A percentile compares a stretch with the other conserved stretches of the same genome.
These are phyloP conservation scores for Leccinellum rugosiceps DNA, from an alignment of 768 basidiomycete species.

Conservation along the genomic window DNA sequence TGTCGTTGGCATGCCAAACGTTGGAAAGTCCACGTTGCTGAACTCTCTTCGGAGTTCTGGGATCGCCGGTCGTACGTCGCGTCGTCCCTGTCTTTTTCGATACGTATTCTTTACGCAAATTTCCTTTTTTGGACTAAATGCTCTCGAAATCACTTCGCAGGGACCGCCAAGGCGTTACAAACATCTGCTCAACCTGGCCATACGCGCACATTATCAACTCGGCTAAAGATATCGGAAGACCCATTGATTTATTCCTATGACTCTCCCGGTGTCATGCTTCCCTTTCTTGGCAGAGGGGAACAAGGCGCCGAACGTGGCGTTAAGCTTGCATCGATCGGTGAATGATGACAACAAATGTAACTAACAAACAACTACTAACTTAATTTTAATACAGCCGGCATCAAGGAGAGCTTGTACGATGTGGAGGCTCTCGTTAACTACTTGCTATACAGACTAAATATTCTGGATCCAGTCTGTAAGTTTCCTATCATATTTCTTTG, in stretches of 20 bases:
- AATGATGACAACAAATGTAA: conserved; percentile 30
- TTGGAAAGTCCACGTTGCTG: conserved; percentile 92
- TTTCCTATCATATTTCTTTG: conserved; percentile 10
- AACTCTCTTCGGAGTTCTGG: conserved; percentile 88
- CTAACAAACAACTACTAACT: neutral
- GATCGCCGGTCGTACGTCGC: conserved; percentile 74
- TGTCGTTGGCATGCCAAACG: conserved; percentile 98
- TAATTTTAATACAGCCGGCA: conserved; percentile 60
- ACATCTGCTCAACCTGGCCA: conserved; percentile 89
- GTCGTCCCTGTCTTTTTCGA: conserved; percentile 2
- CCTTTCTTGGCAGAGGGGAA: conserved; percentile 84
- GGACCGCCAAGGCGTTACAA: conserved; percentile 82
- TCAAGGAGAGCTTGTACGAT: conserved; percentile 91
- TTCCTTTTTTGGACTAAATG: conserved; percentile 4
- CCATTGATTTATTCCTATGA: conserved; percentile 93
- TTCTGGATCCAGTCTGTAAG: conserved; percentile 70
- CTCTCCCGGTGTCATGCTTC: conserved; percentile 95
- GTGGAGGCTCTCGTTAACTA: conserved; percentile 82
- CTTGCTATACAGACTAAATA: conserved; percentile 79
- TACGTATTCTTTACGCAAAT: neutral
- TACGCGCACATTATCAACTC: conserved; percentile 85
- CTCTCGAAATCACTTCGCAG: conserved; percentile 32
- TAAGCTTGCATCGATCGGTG: conserved; percentile 91
- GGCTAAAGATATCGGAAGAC: conserved; percentile 76
- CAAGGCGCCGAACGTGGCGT: conserved; percentile 88